Percentiles rank a stretch among this genome's conserved stretches.
Conservation (phyloP, 192 early-diverging fungal species). For the Diversispora eburnea region DNA sequence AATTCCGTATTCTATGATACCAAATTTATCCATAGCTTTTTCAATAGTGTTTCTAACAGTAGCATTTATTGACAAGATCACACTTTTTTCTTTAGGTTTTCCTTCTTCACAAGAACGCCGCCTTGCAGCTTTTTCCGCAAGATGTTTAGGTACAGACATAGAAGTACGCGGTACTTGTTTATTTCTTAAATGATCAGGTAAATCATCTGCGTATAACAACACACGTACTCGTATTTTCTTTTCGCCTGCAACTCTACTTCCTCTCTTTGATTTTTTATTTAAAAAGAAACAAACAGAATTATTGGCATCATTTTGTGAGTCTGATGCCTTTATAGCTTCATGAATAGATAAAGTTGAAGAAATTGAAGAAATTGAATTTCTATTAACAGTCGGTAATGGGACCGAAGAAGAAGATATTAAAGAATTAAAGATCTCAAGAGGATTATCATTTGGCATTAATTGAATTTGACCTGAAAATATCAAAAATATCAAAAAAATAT, state of each 20-base stretch:
- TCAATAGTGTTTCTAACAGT: constrained; percentile 45
- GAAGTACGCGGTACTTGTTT: constrained; percentile 14
- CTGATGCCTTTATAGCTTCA: constrained; percentile 3
- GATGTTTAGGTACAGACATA: constrained; percentile 29
- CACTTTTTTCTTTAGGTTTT: constrained; percentile 24
- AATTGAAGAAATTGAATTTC: constrained; percentile 41
- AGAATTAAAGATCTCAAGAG: constrained; percentile 52
- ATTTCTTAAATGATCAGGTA: not conserved
- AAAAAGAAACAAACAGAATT: constrained; percentile 23
- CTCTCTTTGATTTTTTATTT: constrained; percentile 10
- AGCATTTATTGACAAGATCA: constrained; percentile 5
- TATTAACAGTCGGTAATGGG: constrained; percentile 49
- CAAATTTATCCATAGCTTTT: constrained; percentile 49
- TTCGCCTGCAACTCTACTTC: constrained; percentile 5
- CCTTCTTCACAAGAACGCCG: constrained; percentile 27
- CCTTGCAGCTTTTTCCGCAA: constrained; percentile 28
- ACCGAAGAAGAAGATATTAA: constrained; percentile 48
- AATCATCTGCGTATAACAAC: constrained; percentile 24
- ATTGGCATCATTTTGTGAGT: not conserved
- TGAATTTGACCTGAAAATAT: constrained; percentile 42
- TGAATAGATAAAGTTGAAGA: constrained; percentile 31
- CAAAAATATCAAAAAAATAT: not conserved
- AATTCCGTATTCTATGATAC: constrained; percentile 42
- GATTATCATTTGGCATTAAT: constrained; percentile 49
- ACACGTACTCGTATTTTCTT: constrained; percentile 20